phyloP scores from a whole-genome alignment of 306 rosid species.

The Vigna radiata region DNA sequence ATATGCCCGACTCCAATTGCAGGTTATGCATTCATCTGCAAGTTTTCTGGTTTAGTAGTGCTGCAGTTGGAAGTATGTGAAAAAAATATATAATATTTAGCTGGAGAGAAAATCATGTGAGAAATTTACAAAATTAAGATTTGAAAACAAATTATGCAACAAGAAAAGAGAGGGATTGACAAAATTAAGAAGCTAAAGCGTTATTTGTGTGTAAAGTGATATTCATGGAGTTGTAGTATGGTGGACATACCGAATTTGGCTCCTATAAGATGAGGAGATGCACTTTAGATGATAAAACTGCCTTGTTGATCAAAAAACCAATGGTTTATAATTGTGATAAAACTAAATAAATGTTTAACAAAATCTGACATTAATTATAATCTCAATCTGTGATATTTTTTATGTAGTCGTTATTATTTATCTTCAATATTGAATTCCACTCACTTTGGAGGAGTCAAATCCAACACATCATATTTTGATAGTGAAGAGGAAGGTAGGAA shows the following conservation, averaged over 20 bases:
- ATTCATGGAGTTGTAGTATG: neutral
- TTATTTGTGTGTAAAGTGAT: conserved; percentile 21
- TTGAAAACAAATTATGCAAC: conserved; percentile 28
- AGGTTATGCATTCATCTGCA: conserved; percentile 63
- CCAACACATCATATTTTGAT: conserved; percentile 3
- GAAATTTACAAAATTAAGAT: conserved; percentile 30
- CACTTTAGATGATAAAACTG: too few relatives aligned
- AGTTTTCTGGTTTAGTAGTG: conserved; percentile 56
- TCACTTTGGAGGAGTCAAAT: too few relatives aligned
- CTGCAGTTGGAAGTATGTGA: conserved; percentile 53
- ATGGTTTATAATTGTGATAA: too few relatives aligned
- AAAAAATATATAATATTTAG: conserved; percentile 31
- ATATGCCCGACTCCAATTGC: conserved; percentile 62
- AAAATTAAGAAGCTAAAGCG: conserved; percentile 13
- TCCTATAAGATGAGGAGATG: too few relatives aligned
- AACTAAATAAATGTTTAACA: too few relatives aligned
- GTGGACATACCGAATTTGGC: neutral
- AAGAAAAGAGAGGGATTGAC: conserved; percentile 26
- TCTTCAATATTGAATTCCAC: too few relatives aligned
- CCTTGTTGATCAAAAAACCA: too few relatives aligned
- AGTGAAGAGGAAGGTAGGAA: neutral
- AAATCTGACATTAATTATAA: too few relatives aligned
- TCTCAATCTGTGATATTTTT: too few relatives aligned
- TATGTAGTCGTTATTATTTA: too few relatives aligned
- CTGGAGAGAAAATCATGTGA: conserved; percentile 29